These are phyloP conservation scores for Straminergon stramineum DNA, from an alignment of 225 moss, liverwort and hornwort genomes.

Conservation along the genomic window DNA sequence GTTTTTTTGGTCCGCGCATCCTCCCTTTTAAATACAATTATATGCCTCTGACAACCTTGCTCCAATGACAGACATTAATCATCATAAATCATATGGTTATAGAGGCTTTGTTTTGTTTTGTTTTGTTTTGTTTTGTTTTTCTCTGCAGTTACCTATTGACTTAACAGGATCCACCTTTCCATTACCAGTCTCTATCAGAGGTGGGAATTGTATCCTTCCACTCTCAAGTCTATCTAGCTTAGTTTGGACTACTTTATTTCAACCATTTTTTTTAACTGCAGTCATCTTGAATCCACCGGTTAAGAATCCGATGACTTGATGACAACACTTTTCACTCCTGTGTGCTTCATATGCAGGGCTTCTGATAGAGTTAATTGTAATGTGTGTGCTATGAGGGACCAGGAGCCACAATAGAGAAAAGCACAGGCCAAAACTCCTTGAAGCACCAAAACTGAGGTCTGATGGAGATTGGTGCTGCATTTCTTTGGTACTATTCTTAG, in stretches of 20 bases:
- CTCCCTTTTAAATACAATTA: background rate
- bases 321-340: background rate
- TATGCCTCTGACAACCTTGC: background rate
- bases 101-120: background rate
- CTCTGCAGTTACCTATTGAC: background rate
- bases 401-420: no score
- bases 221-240: background rate
- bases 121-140: no score
- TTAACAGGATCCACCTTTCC: background rate
- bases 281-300: background rate
- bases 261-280: no score
- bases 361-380: no score
- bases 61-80: background rate
- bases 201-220: background rate
- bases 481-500: no score
- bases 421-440: no score
- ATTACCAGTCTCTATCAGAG: background rate
- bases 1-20: background rate
- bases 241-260: background rate
- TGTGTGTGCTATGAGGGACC: no score
- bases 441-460: no score
- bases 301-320: background rate
- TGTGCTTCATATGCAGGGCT: background rate
- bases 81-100: background rate
- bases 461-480: no score